phyloP scores from a whole-genome alignment of 345 rosid species.

The Bruguiera sexangula region DNA sequence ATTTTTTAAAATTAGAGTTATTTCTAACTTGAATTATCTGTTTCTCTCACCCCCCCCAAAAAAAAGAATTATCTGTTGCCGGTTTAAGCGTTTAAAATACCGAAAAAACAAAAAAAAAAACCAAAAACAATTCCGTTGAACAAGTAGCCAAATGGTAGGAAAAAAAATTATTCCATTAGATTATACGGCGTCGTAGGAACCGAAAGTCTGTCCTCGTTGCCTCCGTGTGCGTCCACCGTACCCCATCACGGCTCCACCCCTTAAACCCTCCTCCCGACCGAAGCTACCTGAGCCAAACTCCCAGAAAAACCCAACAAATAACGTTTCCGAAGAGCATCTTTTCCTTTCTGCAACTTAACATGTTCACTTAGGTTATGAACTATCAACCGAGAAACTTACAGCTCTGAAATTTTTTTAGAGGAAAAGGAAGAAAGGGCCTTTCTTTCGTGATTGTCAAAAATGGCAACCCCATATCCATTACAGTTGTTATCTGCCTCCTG shows the following conservation, averaged over 20 bases:
- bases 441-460: background rate
- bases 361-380: background rate
- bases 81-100: too few species aligned
- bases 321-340: background rate
- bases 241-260: background rate
- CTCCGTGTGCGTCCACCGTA: background rate
- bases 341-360: background rate
- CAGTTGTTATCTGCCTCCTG: conserved; percentile 24
- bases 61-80: too few species aligned
- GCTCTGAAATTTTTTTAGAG: background rate
- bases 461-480: conserved; percentile 25
- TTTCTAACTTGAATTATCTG: too few species aligned
- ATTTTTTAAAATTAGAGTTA: too few species aligned
- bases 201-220: too few species aligned
- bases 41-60: too few species aligned
- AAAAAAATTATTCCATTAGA: too few species aligned
- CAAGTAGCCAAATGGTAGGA: too few species aligned
- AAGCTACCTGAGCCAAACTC: background rate
- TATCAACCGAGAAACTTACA: background rate
- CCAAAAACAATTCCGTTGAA: too few species aligned
- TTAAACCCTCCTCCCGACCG: conserved; percentile 7
- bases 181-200: too few species aligned
- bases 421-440: background rate
- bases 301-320: background rate
- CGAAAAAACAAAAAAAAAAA: too few species aligned